Conservation (phyloP, 2,329 filamentous ascomycete species). For the Aspergillus sp. region DNA sequence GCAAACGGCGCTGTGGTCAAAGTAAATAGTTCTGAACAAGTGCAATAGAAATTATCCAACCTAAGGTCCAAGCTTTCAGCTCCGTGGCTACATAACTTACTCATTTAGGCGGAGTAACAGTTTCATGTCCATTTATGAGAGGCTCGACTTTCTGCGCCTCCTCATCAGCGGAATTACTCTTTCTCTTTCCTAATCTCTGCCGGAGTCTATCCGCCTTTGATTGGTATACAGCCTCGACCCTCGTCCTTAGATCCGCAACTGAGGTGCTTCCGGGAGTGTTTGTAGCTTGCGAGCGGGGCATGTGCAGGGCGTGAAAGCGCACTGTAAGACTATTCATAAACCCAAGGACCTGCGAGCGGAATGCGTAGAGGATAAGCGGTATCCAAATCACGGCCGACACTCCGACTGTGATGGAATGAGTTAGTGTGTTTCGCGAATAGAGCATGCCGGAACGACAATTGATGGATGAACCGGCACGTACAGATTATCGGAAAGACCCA, state of each 20-base stretch:
- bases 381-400: background rate
- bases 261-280: background rate
- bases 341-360: background rate
- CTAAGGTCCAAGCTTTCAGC: too few species aligned
- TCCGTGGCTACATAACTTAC: too few species aligned
- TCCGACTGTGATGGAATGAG: background rate
- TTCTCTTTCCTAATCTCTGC: background rate
- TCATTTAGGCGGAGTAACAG: background rate
- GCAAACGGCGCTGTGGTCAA: too few species aligned
- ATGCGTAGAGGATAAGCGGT: background rate
- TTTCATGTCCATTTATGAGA: background rate
- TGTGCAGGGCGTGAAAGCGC: background rate
- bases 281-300: background rate
- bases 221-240: background rate
- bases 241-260: background rate
- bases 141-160: background rate
- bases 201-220: background rate
- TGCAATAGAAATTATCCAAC: too few species aligned
- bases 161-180: background rate
- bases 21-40: too few species aligned
- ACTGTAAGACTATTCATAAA: background rate
- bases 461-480: background rate
- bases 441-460: background rate
- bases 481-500: background rate
- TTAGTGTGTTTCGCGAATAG: background rate